A percentile compares a stretch with the other conserved stretches of the same genome.
phyloP scores from a whole-genome alignment of 1,284 basidiomycete species.

The Cutaneotrichosporon arboriforme region DNA sequence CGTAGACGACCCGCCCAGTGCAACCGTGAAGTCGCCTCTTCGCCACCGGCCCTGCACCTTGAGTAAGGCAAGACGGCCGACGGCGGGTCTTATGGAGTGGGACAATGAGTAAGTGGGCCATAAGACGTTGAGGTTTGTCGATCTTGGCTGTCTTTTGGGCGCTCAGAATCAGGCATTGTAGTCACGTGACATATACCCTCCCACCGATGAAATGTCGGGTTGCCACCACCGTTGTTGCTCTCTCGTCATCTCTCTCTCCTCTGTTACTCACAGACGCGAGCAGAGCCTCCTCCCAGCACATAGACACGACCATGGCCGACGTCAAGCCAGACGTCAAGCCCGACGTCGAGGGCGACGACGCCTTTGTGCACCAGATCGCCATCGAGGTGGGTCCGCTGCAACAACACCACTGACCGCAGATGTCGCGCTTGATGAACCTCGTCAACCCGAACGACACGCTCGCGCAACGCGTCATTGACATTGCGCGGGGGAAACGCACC shows the following conservation, averaged over 20 bases:
- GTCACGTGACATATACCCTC: too few species aligned
- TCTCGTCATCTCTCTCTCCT: not conserved
- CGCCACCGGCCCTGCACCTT: too few species aligned
- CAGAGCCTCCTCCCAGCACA: not conserved
- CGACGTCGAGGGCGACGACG: slow-evolving; percentile 35
- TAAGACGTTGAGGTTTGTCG: too few species aligned
- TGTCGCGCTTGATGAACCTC: slow-evolving; percentile 70
- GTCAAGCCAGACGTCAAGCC: not conserved
- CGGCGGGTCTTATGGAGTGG: too few species aligned
- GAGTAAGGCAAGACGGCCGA: too few species aligned
- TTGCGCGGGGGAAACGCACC: slow-evolving; percentile 63
- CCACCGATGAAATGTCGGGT: too few species aligned
- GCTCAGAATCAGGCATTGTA: too few species aligned
- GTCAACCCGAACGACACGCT: slow-evolving; percentile 77
- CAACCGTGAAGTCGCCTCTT: too few species aligned
- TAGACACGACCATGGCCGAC: not conserved
- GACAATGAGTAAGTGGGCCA: too few species aligned
- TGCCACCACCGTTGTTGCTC: not conserved
- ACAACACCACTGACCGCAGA: slow-evolving; percentile 46
- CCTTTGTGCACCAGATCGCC: slow-evolving; percentile 69
- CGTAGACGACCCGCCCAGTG: too few species aligned
- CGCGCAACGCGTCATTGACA: slow-evolving; percentile 69
- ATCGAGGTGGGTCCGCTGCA: slow-evolving; percentile 49
- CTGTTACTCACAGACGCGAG: too few species aligned
- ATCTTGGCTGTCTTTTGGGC: too few species aligned